Conservation (phyloP, 306 rosid species). For the Prinsepia uniflora region DNA sequence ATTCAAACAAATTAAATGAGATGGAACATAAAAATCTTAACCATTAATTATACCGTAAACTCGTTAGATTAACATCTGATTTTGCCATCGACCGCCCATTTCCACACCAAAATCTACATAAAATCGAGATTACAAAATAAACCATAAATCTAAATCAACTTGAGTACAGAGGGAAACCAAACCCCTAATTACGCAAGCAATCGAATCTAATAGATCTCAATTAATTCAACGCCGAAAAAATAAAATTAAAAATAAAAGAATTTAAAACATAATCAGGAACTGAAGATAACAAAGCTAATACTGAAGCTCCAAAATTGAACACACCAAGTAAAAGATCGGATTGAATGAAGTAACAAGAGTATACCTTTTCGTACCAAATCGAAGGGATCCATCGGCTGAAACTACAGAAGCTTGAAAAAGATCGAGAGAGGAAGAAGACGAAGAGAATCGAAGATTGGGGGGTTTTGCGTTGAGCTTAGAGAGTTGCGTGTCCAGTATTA, state of each 20-base stretch:
- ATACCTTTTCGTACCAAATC: slow-evolving; percentile 91
- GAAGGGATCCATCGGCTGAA: slow-evolving; percentile 64
- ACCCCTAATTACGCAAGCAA: slow-evolving; percentile 23
- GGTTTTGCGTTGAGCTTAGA: slow-evolving; percentile 33
- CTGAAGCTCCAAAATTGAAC: slow-evolving; percentile 9
- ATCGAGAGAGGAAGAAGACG: slow-evolving; percentile 3
- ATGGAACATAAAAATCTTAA: slow-evolving; percentile 9
- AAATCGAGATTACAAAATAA: slow-evolving; percentile 25
- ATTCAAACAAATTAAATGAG: background rate
- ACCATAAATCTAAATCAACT: slow-evolving; percentile 24
- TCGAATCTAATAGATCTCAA: slow-evolving; percentile 44
- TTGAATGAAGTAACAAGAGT: background rate
- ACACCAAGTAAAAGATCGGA: slow-evolving; percentile 41
- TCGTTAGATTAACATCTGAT: slow-evolving; percentile 22
- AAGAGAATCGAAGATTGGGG: slow-evolving; percentile 18
- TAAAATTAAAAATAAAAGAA: background rate
- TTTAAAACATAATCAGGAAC: background rate
- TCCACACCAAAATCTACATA: slow-evolving; percentile 14
- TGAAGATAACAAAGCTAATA: slow-evolving; percentile 4
- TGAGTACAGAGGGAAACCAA: slow-evolving; percentile 14
- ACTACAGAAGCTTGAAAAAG: slow-evolving; percentile 31
- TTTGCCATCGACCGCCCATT: background rate
- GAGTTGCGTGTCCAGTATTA: slow-evolving; percentile 39
- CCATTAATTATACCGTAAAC: slow-evolving; percentile 8
- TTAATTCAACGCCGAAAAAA: slow-evolving; percentile 31